These are phyloP conservation scores for Annulohypoxylon maeteangense DNA, from an alignment of 495 filamentous ascomycete genomes.

Conservation along the genomic window DNA sequence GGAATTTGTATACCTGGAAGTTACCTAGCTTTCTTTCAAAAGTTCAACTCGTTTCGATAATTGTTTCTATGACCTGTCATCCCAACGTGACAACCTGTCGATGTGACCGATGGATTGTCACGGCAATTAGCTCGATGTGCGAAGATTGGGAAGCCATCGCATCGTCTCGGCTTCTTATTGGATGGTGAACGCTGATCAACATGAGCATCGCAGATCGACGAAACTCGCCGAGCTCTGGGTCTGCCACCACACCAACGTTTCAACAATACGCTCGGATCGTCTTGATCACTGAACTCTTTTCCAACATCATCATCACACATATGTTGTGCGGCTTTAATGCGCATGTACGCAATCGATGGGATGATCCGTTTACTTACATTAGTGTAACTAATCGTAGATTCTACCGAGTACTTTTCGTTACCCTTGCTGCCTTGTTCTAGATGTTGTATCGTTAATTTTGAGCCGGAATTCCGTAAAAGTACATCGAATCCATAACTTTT, in stretches of 20 bases:
- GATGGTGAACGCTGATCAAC: slow-evolving; percentile 17
- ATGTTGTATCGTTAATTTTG: neutral
- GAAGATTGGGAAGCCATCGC: slow-evolving; percentile 12
- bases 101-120: slow-evolving; percentile 18
- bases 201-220: slow-evolving; percentile 22
- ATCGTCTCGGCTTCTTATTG: slow-evolving; percentile 21
- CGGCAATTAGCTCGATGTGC: slow-evolving; percentile 13
- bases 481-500: too few species aligned
- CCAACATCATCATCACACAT: neutral
- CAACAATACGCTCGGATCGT: slow-evolving; percentile 33
- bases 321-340: neutral
- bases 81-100: slow-evolving; percentile 8
- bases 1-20: neutral
- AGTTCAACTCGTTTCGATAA: neutral
- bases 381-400: slow-evolving; percentile 4
- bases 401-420: slow-evolving; percentile 2
- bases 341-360: slow-evolving; percentile 6
- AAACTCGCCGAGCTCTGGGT: slow-evolving; percentile 19
- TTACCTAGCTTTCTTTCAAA: neutral
- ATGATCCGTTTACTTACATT: neutral
- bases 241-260: slow-evolving; percentile 37
- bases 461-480: neutral
- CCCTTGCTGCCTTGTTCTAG: neutral
- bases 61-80: neutral
- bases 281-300: slow-evolving; percentile 1